These are phyloP conservation scores for Halophytophthora batemanensis DNA, from an alignment of 352 stramenopile genomes.

Conservation along the genomic window DNA sequence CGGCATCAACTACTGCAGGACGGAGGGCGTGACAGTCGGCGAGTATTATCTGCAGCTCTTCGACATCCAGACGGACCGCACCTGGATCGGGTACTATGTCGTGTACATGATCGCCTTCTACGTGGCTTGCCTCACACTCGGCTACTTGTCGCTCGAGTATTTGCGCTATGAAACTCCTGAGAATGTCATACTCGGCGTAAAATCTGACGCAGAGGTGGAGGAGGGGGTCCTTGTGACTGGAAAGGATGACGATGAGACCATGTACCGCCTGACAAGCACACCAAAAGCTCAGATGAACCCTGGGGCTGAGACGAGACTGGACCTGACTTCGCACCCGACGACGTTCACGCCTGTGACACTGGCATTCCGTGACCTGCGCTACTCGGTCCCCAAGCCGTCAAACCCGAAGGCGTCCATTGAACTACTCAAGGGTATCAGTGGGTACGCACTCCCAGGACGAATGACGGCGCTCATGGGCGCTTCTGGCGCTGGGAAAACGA, in stretches of 20 bases:
- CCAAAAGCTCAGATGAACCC: conserved; percentile 11
- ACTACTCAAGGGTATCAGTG: conserved; percentile 16
- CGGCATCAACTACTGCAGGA: conserved; percentile 38
- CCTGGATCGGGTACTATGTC: conserved; percentile 38
- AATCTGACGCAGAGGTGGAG: not conserved
- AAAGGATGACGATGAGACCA: conserved; percentile 11
- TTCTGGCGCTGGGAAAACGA: conserved; percentile 75
- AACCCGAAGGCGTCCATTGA: conserved; percentile 17
- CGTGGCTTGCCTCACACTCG: conserved; percentile 26
- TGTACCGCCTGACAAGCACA: conserved; percentile 15
- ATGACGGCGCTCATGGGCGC: conserved; percentile 57
- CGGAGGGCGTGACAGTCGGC: conserved; percentile 22
- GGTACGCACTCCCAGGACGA: conserved; percentile 13
- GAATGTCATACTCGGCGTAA: conserved; percentile 11
- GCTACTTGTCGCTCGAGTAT: conserved; percentile 37
- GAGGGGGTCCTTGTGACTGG: not conserved
- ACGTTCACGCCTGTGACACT: conserved; percentile 20
- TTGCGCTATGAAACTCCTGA: conserved; percentile 27
- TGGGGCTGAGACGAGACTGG: conserved; percentile 8
- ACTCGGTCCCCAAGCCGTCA: conserved; percentile 18
- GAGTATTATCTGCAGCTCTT: conserved; percentile 36
- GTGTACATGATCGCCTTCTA: conserved; percentile 32
- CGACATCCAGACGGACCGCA: conserved; percentile 31
- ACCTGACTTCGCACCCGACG: conserved; percentile 6
- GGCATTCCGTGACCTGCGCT: conserved; percentile 19